These are phyloP conservation scores for Fusarium citri DNA, from an alignment of 2,329 filamentous ascomycete species.

Conservation along the genomic window DNA sequence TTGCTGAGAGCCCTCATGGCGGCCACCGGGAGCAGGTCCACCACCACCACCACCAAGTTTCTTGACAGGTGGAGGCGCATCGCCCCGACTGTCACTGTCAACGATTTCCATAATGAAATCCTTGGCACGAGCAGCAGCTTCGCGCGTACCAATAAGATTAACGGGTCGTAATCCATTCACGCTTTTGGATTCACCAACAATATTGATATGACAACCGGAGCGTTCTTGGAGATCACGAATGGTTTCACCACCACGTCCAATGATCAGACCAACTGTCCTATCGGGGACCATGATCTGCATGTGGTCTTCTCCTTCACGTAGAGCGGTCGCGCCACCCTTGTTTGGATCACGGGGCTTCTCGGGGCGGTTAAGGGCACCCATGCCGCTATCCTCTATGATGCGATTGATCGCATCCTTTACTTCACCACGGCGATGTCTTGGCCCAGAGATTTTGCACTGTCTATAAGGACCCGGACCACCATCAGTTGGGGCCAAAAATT, in stretches of 20 bases:
- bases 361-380: conserved; percentile 61
- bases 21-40: conserved; percentile 41
- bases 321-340: conserved; percentile 57
- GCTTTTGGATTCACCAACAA: conserved; percentile 92
- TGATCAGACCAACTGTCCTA: conserved; percentile 91
- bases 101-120: conserved; percentile 94
- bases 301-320: conserved; percentile 84
- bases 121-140: conserved; percentile 81
- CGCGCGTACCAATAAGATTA: conserved; percentile 84
- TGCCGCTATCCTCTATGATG: conserved; percentile 82
- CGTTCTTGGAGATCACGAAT: conserved; percentile 92
- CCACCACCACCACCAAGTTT: conserved; percentile 37
- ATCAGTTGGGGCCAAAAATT: conserved; percentile 84
- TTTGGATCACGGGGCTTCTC: conserved; percentile 56
- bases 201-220: conserved; percentile 95
- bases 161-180: conserved; percentile 90
- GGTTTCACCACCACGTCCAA: conserved; percentile 92
- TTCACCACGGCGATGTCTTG: conserved; percentile 75
- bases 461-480: conserved; percentile 78
- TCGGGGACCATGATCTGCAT: conserved; percentile 96
- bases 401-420: conserved; percentile 86
- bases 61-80: conserved; percentile 52
- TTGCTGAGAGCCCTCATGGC: conserved; percentile 47
- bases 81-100: conserved; percentile 83
- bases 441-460: conserved; percentile 87